Evolutionary conservation across 192 early-diverging fungal species (phyloP), one percentile per base, ranked within the genome.

Genomic region (Dimargaris xerosporica): DNA sequence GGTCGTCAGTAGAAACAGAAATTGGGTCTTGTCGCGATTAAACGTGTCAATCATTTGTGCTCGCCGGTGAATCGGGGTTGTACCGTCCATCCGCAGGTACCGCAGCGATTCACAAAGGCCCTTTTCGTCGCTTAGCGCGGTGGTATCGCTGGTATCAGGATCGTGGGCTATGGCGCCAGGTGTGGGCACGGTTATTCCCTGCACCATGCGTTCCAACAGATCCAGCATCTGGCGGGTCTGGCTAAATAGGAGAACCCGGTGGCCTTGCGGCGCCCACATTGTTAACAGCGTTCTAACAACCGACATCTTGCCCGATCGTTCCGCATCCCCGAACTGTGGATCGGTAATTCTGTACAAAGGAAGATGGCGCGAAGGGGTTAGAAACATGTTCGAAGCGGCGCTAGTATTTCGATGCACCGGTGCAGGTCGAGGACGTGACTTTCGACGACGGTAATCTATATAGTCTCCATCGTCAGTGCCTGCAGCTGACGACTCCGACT

Each of bases 171-270:
- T 17, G 17, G 44, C 17, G 44, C 11, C 44, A 13, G 58, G 19
- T 42, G 21, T 29, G 67, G 62, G 25, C 44, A 42, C 54, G 54
- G 17, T 19, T 11, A 62, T n/a, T 19, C 46, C 61, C 62, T 59
- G 44, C 3, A 94, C 65, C 71, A 93, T 85, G 43, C 72, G 73
- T 72, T 99, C 87, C 11, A 99, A 62, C 61, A 99, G 95, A 62
- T 99, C 90, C 51, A 91, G 82, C 91, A 96, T 95, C 63, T 91
- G 91, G 13, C 92, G 73, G 0, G 93, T 95, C 68, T 97, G 94
- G 43, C 82, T 89, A 62, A 99, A 99, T 56, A 99, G 67, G n/a
- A 99, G 73, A 4, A 90, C 86, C 11, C 79, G 80, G 72, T 97
- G 89, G 16, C 85, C 84, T 42, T 89, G 81, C 44, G 73, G 78